Evolutionary conservation across 2,329 filamentous ascomycete species (phyloP), one percentile per base, ranked within the genome.

Genomic region (Ceratocystis cubensis): DNA sequence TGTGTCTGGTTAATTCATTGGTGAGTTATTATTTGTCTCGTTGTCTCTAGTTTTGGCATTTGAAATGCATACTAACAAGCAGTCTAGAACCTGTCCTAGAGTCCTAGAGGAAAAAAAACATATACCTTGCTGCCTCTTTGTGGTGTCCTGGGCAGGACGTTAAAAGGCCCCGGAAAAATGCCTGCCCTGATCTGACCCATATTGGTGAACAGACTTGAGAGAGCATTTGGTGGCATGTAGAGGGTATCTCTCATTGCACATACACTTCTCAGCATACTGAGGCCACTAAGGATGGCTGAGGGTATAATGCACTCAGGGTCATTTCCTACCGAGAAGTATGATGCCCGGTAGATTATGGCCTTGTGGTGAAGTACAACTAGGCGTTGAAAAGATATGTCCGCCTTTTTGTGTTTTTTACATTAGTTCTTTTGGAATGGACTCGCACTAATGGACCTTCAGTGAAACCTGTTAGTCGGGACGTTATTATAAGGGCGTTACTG

Each of bases 141-240:
- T 46, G 30, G 71, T 67, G 73, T 75, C 74, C 73, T 74, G 69
- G 72, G 74, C 71, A 75, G 44, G 75, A 76, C 72, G 63, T 69
- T 70, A 74, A 75, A 76, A 73, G 71, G 73, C 74, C 71, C 22
- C 44, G 37, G 37, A 41, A 8, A 20, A 25, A 48, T 46, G 25
- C 17, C 13, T 41, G 4, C 22, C 50, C 3, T 30, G 25, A 33
- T 59, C 28, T n/a, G 53, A n/a, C 53, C 22, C 33, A 10, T 20
- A 37, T 45, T 30, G 20, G 13, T 45, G 46, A 20, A 44, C 33
- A 28, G 28, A 59, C 28, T 17, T 25, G 4, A 17, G 25, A 17
- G 22, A 13, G 7, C 6, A 48, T 13, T 53, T 53, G 20, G 20
- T 4, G 48, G 8, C 46, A 22, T 20, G 46, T 10, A n/a, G 48